Conservation (phyloP, 2,329 filamentous ascomycete species). For the Dactylellina cionopaga region DNA sequence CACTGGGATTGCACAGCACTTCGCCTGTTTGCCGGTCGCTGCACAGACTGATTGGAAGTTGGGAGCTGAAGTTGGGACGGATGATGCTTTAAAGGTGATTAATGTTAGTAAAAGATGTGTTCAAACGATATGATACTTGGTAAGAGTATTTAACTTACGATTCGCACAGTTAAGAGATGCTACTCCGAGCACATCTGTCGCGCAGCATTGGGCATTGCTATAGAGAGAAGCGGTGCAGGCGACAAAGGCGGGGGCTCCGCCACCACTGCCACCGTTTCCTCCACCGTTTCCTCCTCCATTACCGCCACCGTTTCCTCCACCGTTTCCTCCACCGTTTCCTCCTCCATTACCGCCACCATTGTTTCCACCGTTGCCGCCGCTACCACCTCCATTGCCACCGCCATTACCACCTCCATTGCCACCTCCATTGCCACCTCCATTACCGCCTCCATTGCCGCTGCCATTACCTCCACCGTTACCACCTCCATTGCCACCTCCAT, state of each 20-base stretch:
- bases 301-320: neutral
- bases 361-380: neutral
- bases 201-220: slow-evolving; percentile 68
- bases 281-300: neutral
- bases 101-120: too few relatives aligned
- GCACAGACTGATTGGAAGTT: neutral
- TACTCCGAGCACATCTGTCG: slow-evolving; percentile 70
- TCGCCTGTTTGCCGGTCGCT: neutral
- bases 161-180: slow-evolving; percentile 69
- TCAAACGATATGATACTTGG: neutral
- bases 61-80: neutral
- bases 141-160: slow-evolving; percentile 64
- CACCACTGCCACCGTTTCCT: neutral
- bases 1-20: neutral
- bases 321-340: neutral
- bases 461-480: neutral
- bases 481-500: neutral
- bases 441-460: neutral
- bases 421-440: neutral
- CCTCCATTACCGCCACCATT: neutral
- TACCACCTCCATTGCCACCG: neutral
- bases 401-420: neutral
- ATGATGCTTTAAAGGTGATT: neutral
- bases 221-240: slow-evolving; percentile 63
- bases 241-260: slow-evolving; percentile 50